phyloP scores from a whole-genome alignment of 345 rosid genomes.

The Citrus hindsii region DNA sequence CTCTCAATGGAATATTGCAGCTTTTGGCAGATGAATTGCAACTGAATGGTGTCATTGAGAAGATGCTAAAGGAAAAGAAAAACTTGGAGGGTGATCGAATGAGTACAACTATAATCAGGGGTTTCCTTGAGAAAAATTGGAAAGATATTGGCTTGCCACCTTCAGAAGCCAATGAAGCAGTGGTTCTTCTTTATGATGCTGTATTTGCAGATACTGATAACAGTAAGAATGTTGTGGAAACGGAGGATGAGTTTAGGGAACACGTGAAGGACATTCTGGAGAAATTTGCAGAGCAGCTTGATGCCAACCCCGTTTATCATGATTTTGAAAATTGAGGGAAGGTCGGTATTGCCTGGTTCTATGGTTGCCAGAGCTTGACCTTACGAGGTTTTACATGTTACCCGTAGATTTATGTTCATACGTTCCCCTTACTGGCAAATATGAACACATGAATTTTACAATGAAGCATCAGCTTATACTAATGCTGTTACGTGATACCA shows the following conservation, averaged over 20 bases:
- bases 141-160: conserved; percentile 75
- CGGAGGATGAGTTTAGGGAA: conserved; percentile 28
- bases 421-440: neutral
- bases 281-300: conserved; percentile 59
- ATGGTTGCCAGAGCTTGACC: neutral
- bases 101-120: conserved; percentile 30
- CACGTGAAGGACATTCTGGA: conserved; percentile 46
- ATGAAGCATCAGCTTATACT: neutral
- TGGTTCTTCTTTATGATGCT: conserved; percentile 48
- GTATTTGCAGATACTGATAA: conserved; percentile 40
- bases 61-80: conserved; percentile 29
- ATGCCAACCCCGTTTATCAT: conserved; percentile 47
- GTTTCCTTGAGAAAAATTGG: conserved; percentile 52
- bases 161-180: conserved; percentile 52
- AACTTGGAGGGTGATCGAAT: conserved; percentile 22
- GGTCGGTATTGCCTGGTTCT: neutral
- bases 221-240: conserved; percentile 21
- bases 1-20: conserved; percentile 35
- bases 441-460: neutral
- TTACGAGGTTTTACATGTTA: conserved; percentile 9
- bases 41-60: conserved; percentile 35
- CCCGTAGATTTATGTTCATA: conserved; percentile 1
- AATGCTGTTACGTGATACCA: neutral
- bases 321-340: conserved; percentile 34
- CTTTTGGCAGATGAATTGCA: conserved; percentile 47